Evolutionary conservation across 2,329 filamentous ascomycete genomes (phyloP), one percentile per base, ranked within the genome.

Genomic region (Calonectria multiphialidica): DNA sequence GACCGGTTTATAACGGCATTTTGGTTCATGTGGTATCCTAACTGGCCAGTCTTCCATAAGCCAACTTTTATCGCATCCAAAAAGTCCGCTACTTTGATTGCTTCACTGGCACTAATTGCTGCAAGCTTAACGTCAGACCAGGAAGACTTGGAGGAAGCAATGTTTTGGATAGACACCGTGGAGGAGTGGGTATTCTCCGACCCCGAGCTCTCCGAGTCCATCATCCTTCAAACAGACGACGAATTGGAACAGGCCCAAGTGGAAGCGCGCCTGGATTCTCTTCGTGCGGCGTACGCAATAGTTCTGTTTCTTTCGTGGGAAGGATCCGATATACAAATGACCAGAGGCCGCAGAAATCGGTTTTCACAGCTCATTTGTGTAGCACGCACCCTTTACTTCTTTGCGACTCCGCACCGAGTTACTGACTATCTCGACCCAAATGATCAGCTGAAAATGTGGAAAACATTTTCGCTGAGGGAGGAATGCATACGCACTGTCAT

Each of bases 1-100:
- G 73, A 74, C 2, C 30, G 23, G 2, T 75, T 70, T 6, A n/a
- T 75, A 2, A 18, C 10, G 2, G 10, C 50, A 2, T 75, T 75
- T 28, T 75, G 68, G 35, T 44, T 67, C 2, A 63, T 72, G 5
- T 75, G 74, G 74, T 55, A 72, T 8, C 73, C 71, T 1, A 75
- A 75, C 61, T 75, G 74, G 73, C 74, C 73, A 0, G 53, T 75
- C 16, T 66, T 75, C 28, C 74, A 75, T 9, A 59, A 47, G 16
- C 45, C 73, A 0, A 74, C 67, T 1, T 75, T 75, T 18, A 6
- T 50, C 18, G 2, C 55, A 1, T 13, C 30, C 2, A 40, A 47
- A 25, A 72, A 33, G 42, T 12, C 71, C 1, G 53, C 71, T 5
- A 23, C 37, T 9, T 9, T 75, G 0, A 59, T 75, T 28, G 73